phyloP scores from a whole-genome alignment of 768 basidiomycete species.

The Infundibulicybe gibba region DNA sequence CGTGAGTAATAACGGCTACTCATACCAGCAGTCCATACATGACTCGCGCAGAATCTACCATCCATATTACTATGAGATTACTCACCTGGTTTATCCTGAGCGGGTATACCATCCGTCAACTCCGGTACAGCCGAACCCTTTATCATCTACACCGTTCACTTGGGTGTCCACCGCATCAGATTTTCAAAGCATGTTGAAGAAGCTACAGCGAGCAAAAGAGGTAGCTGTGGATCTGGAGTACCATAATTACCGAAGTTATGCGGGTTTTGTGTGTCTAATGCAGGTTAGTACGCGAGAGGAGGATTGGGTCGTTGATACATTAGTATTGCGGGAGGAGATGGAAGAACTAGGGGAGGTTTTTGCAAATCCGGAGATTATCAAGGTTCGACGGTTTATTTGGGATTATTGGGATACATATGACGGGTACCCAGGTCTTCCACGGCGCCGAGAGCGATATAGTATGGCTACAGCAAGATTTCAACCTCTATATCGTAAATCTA shows the following conservation, averaged over 20 bases:
- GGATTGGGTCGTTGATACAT: constrained; percentile 86
- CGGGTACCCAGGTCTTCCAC: constrained; percentile 70
- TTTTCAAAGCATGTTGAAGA: constrained; percentile 61
- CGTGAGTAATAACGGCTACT: constrained; percentile 18
- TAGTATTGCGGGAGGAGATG: constrained; percentile 72
- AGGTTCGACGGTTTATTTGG: constrained; percentile 44
- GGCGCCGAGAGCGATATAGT: constrained; percentile 92
- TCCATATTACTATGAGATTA: constrained; percentile 87
- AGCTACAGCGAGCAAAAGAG: constrained; percentile 64
- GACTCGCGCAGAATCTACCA: constrained; percentile 38
- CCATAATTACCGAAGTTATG: constrained; percentile 82
- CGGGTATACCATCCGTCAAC: constrained; percentile 55
- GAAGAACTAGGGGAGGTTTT: constrained; percentile 79
- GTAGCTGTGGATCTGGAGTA: constrained; percentile 95
- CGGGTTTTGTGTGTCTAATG: constrained; percentile 91
- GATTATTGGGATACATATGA: not conserved
- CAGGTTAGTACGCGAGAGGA: constrained; percentile 80
- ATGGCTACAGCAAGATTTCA: constrained; percentile 97
- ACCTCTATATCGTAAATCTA: constrained; percentile 89
- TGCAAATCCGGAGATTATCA: constrained; percentile 79
- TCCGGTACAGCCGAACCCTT: constrained; percentile 51
- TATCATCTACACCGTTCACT: constrained; percentile 65
- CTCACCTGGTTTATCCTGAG: constrained; percentile 64
- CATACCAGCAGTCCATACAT: not conserved
- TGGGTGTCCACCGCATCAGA: constrained; percentile 62